Evolutionary conservation across 2,329 filamentous ascomycete species (phyloP).

Genomic region (Aspergillus piperis): DNA sequence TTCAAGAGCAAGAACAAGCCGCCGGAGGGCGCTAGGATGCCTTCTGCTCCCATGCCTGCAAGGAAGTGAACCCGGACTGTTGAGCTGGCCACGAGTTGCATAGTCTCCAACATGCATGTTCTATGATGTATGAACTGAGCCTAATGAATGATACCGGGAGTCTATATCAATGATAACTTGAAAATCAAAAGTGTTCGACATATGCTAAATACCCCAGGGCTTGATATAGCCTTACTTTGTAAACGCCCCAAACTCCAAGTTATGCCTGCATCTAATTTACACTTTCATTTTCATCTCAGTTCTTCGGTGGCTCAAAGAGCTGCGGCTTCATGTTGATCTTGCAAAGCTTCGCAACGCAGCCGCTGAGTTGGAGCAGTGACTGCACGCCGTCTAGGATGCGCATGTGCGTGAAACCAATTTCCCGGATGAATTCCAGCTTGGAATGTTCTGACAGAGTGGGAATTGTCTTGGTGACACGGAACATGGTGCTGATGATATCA

Average conservation of each 20-base stretch:
- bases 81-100: background rate
- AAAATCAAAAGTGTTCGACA: background rate
- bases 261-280: slow-evolving; percentile 23
- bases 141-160: background rate
- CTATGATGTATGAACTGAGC: background rate
- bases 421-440: slow-evolving; percentile 96
- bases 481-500: slow-evolving; percentile 99
- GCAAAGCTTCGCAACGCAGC: slow-evolving; percentile 85
- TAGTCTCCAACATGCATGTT: background rate
- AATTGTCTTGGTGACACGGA: slow-evolving; percentile 95
- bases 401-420: slow-evolving; percentile 99
- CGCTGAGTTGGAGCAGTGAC: slow-evolving; percentile 88
- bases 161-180: background rate
- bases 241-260: slow-evolving; percentile 24
- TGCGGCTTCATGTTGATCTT: slow-evolving; percentile 96
- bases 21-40: slow-evolving; percentile 29
- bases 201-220: slow-evolving; percentile 1
- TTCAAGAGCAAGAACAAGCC: slow-evolving; percentile 57
- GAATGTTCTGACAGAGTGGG: slow-evolving; percentile 88
- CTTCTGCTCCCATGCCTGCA: slow-evolving; percentile 17
- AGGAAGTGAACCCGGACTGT: slow-evolving; percentile 4
- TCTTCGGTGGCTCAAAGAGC: slow-evolving; percentile 61
- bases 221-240: slow-evolving; percentile 1
- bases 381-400: slow-evolving; percentile 97
- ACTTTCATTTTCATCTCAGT: slow-evolving; percentile 19